Evolutionary conservation across 331 rosid genomes (phyloP), one percentile per base, ranked within the genome.

Genomic region (Spiraea crenata): DNA sequence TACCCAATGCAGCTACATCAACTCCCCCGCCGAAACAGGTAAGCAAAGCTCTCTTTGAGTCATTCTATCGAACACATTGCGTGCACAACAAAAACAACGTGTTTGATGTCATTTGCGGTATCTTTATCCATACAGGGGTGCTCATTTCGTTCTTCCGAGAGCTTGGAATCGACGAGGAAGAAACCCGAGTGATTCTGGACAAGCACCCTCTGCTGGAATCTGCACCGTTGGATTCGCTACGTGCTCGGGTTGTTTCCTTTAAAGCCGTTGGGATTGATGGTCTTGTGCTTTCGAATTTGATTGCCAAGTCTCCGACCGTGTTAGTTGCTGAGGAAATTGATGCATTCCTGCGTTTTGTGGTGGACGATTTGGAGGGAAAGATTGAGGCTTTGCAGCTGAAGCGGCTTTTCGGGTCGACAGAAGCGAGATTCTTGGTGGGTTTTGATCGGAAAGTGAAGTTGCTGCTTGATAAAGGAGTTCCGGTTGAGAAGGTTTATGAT

Each of bases 391-490:
- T 72, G 19, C 92, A 81, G 77, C 64, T 91, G 5, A 81, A 76
- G 39, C 85, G 75, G 14, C 77, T 91, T 39, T 79, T 89, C 37
- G 63, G 70, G 0, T 34, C 68, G 0, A 69, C 74, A 0, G 87
- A 85, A 8, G 85, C 85, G 1, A 72, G 74, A 56, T 47, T 72
- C 44, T 72, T 89, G 79, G 75, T 45, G 63, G 85, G 71, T 50
- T 89, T 87, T 84, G 87, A 84, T 52, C 62, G 71, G 35, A 91
- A 91, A 73, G 88, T 89, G 12, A 70, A 61, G 15, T 48, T 84
- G 60, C 87, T 91, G 58, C 76, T 82, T 63, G 44, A 82, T 2
- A 46, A 77, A 1, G 97, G 96, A 15, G 56, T 91, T 73, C 83
- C 89, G 3, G 38, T n/a, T 20, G 91, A 85, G 35, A 86, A 78